Conservation (phyloP, 2,329 filamentous ascomycete genomes). For the Davidsoniella eucalypti region DNA sequence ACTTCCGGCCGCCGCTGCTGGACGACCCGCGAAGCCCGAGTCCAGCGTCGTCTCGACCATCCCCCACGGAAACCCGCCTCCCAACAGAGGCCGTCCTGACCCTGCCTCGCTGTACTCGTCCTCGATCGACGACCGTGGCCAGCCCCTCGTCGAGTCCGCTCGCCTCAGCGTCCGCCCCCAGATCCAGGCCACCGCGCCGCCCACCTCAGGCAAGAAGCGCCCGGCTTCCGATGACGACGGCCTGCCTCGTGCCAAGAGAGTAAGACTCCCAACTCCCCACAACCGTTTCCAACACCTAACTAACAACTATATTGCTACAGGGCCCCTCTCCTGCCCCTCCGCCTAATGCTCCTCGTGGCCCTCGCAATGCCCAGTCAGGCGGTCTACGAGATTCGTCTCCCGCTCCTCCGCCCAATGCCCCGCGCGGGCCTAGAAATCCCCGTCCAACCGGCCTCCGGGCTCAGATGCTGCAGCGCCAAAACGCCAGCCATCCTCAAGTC, state of each 20-base stretch:
- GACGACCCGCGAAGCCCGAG: neutral
- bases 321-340: neutral
- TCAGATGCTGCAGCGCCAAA: constrained; percentile 19
- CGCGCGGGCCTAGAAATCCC: neutral
- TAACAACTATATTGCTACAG: neutral
- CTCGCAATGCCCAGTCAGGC: neutral
- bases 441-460: constrained; percentile 12
- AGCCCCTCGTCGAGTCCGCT: constrained; percentile 13
- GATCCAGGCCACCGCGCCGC: constrained; percentile 17
- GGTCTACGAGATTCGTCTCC: neutral
- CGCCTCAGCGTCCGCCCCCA: constrained; percentile 20
- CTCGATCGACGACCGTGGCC: constrained; percentile 11
- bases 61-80: constrained; percentile 5
- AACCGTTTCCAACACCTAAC: neutral
- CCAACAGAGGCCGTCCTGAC: neutral
- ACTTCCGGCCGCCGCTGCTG: constrained; percentile 14
- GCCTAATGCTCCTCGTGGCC: neutral
- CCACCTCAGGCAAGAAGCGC: constrained; percentile 25
- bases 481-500: neutral
- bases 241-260: constrained; percentile 24
- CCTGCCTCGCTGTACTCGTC: neutral
- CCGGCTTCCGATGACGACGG: constrained; percentile 24
- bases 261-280: constrained; percentile 18
- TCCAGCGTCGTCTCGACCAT: neutral
- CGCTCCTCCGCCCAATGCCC: neutral